phyloP scores from a whole-genome alignment of 805 yeast genomes.

The Pichia kluyveri region DNA sequence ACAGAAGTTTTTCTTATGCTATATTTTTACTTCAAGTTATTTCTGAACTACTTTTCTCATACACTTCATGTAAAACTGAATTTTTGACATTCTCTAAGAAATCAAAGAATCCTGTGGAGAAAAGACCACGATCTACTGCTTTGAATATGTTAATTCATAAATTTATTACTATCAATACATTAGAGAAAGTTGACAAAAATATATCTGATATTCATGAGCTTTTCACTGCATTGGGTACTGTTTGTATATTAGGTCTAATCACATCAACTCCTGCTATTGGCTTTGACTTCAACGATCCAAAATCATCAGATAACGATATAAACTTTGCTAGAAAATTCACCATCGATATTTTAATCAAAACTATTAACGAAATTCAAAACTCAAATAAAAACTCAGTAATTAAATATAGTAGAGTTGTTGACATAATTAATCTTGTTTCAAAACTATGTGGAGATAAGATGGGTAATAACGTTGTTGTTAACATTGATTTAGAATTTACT shows the following conservation, averaged over 20 bases:
- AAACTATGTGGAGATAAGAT: slow-evolving; percentile 35
- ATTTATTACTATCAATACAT: slow-evolving; percentile 49
- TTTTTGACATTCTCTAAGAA: slow-evolving; percentile 71
- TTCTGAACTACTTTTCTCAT: slow-evolving; percentile 67
- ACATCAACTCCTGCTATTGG: slow-evolving; percentile 49
- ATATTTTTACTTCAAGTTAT: slow-evolving; percentile 60
- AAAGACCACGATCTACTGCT: slow-evolving; percentile 69
- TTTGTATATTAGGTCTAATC: slow-evolving; percentile 53
- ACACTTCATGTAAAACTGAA: slow-evolving; percentile 73
- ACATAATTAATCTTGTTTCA: slow-evolving; percentile 40
- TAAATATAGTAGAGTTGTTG: slow-evolving; percentile 47
- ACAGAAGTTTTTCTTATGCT: slow-evolving; percentile 54
- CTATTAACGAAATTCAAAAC: slow-evolving; percentile 42
- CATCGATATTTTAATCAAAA: slow-evolving; percentile 56
- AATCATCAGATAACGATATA: slow-evolving; percentile 58
- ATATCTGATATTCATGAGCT: slow-evolving; percentile 42
- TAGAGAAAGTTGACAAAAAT: slow-evolving; percentile 25
- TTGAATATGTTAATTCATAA: slow-evolving; percentile 71
- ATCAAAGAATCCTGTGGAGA: slow-evolving; percentile 24
- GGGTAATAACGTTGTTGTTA: slow-evolving; percentile 24
- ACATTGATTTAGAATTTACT: slow-evolving; percentile 37
- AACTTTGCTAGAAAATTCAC: slow-evolving; percentile 65
- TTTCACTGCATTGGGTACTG: slow-evolving; percentile 53
- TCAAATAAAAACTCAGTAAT: slow-evolving; percentile 30
- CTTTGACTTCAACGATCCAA: slow-evolving; percentile 34